Conservation (phyloP, 805 yeast genomes). For the Hanseniaspora singularis region DNA sequence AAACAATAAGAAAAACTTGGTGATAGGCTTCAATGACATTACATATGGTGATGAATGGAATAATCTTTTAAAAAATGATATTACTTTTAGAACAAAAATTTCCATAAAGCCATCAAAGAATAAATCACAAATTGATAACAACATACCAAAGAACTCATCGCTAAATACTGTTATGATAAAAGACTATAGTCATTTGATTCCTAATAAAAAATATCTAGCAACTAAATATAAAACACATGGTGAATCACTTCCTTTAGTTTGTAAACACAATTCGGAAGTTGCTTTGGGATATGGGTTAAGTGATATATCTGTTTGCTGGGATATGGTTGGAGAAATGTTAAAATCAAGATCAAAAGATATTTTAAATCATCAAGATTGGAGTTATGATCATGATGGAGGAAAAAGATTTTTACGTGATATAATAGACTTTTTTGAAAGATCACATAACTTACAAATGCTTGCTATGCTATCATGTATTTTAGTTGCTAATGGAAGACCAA, state of each 20-base stretch:
- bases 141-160: slow-evolving; percentile 22
- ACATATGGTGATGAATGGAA: slow-evolving; percentile 47
- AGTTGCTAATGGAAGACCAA: slow-evolving; percentile 21
- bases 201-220: slow-evolving; percentile 63
- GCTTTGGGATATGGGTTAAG: slow-evolving; percentile 51
- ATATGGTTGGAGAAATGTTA: slow-evolving; percentile 35
- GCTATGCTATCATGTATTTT: slow-evolving; percentile 76
- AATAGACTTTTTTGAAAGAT: slow-evolving; percentile 48
- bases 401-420: slow-evolving; percentile 52
- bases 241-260: slow-evolving; percentile 50
- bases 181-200: slow-evolving; percentile 60
- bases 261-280: slow-evolving; percentile 56
- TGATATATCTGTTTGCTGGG: slow-evolving; percentile 69
- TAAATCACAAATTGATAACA: slow-evolving; percentile 23
- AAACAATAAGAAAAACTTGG: slow-evolving; percentile 20
- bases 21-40: slow-evolving; percentile 18
- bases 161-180: slow-evolving; percentile 48
- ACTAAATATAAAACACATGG: slow-evolving; percentile 54
- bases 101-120: slow-evolving; percentile 33
- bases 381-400: slow-evolving; percentile 65
- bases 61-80: slow-evolving; percentile 47
- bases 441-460: slow-evolving; percentile 72
- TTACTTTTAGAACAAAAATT: slow-evolving; percentile 33
- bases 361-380: slow-evolving; percentile 52
- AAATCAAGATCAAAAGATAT: slow-evolving; percentile 22